Percentiles rank a stretch among this genome's conserved stretches.
Evolutionary conservation across 768 basidiomycete species (phyloP).

Genomic region (Tylopilus plumbeoviolaceoides): DNA sequence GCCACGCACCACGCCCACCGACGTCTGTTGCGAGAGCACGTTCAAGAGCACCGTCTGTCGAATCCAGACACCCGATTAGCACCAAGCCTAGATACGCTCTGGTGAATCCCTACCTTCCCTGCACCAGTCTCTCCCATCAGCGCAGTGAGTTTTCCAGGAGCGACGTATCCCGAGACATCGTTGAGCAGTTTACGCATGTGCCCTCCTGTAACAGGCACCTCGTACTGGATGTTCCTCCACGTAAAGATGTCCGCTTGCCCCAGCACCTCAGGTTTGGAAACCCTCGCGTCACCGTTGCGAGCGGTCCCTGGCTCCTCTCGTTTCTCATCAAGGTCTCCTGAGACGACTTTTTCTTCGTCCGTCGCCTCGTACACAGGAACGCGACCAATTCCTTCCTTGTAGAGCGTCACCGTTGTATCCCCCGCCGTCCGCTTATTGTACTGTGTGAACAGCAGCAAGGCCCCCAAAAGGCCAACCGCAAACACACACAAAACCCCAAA

Average conservation of each 20-base stretch:
- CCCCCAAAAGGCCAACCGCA: conserved; percentile 34
- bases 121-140: conserved; percentile 45
- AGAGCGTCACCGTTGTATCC: conserved; percentile 18
- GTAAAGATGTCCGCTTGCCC: conserved; percentile 59
- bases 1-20: not conserved
- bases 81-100: not conserved
- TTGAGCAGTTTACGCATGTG: conserved; percentile 31
- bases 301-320: no score
- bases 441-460: conserved; percentile 35
- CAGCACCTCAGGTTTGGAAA: conserved; percentile 14
- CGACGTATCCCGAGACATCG: conserved; percentile 46
- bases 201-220: conserved; percentile 29
- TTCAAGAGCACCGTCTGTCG: conserved; percentile 54
- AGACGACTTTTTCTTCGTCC: conserved; percentile 17
- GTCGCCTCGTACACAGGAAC: no score
- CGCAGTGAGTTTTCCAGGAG: conserved; percentile 48
- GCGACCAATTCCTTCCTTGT: no score
- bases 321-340: not conserved
- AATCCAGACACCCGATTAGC: not conserved
- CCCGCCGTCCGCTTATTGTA: conserved; percentile 26
- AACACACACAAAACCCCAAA: conserved; percentile 45
- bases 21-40: conserved; percentile 32
- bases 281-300: not conserved
- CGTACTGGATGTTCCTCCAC: conserved; percentile 70
- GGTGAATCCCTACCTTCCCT: conserved; percentile 20